Evolutionary conservation across 192 early-diverging fungal genomes (phyloP).

Genomic region (Rhizophagus sp.): DNA sequence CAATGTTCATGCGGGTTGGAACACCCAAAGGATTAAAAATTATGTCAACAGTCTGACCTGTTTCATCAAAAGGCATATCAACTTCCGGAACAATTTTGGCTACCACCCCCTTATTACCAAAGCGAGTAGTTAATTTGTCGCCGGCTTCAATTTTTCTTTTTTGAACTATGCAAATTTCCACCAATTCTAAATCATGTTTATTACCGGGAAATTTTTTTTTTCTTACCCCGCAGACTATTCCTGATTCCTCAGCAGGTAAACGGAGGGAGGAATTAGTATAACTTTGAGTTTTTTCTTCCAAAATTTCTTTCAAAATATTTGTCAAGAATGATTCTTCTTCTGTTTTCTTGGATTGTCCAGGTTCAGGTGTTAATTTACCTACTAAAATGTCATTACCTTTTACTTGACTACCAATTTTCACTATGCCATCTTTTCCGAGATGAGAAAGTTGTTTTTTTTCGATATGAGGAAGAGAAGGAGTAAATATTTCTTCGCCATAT

Average conservation of each 20-base stretch:
- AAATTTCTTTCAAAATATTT: slow-evolving; percentile 1
- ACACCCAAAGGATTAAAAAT: slow-evolving; percentile 21
- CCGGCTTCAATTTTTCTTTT: slow-evolving; percentile 18
- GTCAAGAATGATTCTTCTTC: slow-evolving; percentile 17
- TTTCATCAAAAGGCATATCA: slow-evolving; percentile 27
- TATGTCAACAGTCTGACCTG: slow-evolving; percentile 13
- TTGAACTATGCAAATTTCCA: slow-evolving; percentile 13
- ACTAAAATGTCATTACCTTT: slow-evolving; percentile 17
- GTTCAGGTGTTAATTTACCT: slow-evolving; percentile 3
- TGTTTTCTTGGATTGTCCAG: neutral
- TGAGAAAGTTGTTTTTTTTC: slow-evolving; percentile 20
- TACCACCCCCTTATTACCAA: slow-evolving; percentile 25
- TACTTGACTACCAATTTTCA: slow-evolving; percentile 9
- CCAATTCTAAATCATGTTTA: slow-evolving; percentile 11
- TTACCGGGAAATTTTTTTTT: slow-evolving; percentile 2
- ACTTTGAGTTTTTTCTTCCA: slow-evolving; percentile 3
- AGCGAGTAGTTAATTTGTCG: slow-evolving; percentile 24
- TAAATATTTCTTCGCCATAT: slow-evolving; percentile 12
- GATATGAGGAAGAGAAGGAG: neutral
- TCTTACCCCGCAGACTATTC: slow-evolving; percentile 19
- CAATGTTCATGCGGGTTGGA: slow-evolving; percentile 23
- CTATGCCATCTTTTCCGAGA: slow-evolving; percentile 7
- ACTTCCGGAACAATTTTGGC: slow-evolving; percentile 18
- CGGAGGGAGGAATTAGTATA: slow-evolving; percentile 7
- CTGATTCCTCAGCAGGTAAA: neutral